phyloP scores from a whole-genome alignment of 495 filamentous ascomycete species.

The Penicillium mononematosum region DNA sequence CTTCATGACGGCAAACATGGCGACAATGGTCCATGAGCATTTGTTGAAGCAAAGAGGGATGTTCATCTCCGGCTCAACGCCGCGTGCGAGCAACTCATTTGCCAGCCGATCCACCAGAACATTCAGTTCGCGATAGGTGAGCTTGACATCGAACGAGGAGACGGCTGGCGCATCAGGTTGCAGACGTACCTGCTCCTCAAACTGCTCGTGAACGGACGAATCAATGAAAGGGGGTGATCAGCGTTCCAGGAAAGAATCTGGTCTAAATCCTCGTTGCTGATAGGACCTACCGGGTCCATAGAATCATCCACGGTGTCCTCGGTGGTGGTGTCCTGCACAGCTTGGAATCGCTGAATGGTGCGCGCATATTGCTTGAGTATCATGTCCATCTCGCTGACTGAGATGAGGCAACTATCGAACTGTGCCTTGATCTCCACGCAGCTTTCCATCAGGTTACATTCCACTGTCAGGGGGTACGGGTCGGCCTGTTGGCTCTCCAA shows the following conservation, averaged over 20 bases:
- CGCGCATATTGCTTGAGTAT: slow-evolving; percentile 7
- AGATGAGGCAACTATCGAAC: slow-evolving; percentile 1
- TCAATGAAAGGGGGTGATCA: slow-evolving; percentile 2
- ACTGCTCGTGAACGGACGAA: slow-evolving; percentile 33
- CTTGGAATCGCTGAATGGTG: slow-evolving; percentile 2
- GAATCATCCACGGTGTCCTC: not conserved
- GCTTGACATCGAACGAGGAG: slow-evolving; percentile 47
- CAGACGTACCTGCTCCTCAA: slow-evolving; percentile 28
- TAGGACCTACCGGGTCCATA: not conserved
- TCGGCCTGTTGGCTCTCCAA: slow-evolving; percentile 1
- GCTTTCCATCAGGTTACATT: not conserved
- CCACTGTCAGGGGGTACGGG: slow-evolving; percentile 1
- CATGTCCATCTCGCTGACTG: not conserved
- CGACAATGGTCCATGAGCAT: slow-evolving; percentile 42
- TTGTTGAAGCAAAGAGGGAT: slow-evolving; percentile 50
- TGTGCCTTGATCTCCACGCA: slow-evolving; percentile 2
- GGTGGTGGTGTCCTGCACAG: not conserved
- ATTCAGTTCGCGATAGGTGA: slow-evolving; percentile 52
- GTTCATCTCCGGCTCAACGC: slow-evolving; percentile 31
- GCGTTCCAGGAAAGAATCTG: slow-evolving; percentile 5
- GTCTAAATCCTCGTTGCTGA: slow-evolving; percentile 1
- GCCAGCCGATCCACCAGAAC: slow-evolving; percentile 27
- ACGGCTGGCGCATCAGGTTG: slow-evolving; percentile 34
- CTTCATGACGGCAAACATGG: slow-evolving; percentile 48
- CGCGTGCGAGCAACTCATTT: slow-evolving; percentile 25